Conservation (phyloP, 768 basidiomycete genomes). For the Lactarius vividus region DNA sequence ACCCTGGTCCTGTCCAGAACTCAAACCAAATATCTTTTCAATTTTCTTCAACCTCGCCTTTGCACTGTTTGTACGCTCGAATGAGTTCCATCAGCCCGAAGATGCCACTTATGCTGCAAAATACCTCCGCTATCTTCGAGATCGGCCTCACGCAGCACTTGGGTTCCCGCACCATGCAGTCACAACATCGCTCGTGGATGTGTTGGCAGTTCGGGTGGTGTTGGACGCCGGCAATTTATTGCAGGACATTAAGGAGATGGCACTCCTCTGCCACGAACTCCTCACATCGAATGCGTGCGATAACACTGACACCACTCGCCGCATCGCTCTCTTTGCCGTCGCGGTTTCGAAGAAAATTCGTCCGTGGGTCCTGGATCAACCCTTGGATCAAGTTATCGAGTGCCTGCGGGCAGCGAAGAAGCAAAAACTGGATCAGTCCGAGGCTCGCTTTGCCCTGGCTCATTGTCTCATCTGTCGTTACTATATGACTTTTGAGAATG, state of each 20-base stretch:
- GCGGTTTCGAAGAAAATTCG: fast-evolving
- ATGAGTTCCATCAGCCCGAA: background rate
- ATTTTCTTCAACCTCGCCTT: background rate
- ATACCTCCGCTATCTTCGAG: background rate
- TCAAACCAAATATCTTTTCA: background rate
- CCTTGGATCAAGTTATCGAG: background rate
- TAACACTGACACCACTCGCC: background rate
- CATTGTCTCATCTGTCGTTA: background rate
- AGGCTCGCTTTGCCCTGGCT: background rate
- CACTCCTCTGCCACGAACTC: background rate
- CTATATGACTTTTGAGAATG: background rate
- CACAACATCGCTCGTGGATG: background rate
- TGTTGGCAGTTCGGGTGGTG: background rate
- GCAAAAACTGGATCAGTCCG: too few relatives aligned
- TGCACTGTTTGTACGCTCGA: background rate
- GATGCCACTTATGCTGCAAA: too few relatives aligned
- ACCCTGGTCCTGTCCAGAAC: background rate
- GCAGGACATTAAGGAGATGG: background rate
- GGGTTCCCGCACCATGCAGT: background rate
- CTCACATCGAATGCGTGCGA: background rate
- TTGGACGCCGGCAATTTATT: background rate
- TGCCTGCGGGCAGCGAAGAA: background rate
- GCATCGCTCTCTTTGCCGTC: background rate
- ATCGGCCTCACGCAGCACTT: background rate
- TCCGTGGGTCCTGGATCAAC: background rate